Base-by-base conservation (phyloP, 2,329 filamentous ascomycete species). In the Fusarium robinianum region DNA sequence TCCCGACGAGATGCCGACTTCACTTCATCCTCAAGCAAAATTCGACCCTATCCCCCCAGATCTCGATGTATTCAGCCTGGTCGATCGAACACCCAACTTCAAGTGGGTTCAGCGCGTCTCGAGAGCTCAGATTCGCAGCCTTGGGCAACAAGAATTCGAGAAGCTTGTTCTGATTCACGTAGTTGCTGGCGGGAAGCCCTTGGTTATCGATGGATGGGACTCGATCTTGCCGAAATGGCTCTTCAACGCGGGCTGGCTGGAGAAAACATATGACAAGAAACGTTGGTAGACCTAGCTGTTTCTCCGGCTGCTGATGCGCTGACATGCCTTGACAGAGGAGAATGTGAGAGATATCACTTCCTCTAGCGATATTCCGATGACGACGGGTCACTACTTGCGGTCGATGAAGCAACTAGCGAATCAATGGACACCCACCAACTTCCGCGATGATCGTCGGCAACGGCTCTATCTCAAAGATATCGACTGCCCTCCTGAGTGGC, bases 391-490 rank as follows among this genome's bases (percentile, higher is more conserved):
- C 66, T 99, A 99, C 68, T 72, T 99, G 22, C 86, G 88, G 53
- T 91, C 90, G 36, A 87, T 97, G 86, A 79, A 81, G 26, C 82
- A 87, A 55, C 80, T 97, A 21, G 84, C 91, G 1, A 85, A 92
- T 36, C 90, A 95, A 64, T 95, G 89, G 75, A 86, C 77, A 7
- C 73, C 81, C 0, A 78, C 76, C 32, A 92, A 88, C 52, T 96
- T 87, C 64, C 84, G 84, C 47, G 87, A 95, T 53, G 83, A 88
- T 49, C 80, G 82, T 24, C 78, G 88, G 15, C 94, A 99, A 64
- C 83, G 94, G 9, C 81, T 97, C 2, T 99, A 99, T 65, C 72
- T 97, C 16, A 99, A 99, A 63, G 94, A 99, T 63, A 96, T 99
- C 46, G 94, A 99, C 66, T 96, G 91, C 57, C 94, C 94, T 1